Conservation (phyloP, 176 grass and related monocot genomes). For the Coix lacrymajobi region DNA sequence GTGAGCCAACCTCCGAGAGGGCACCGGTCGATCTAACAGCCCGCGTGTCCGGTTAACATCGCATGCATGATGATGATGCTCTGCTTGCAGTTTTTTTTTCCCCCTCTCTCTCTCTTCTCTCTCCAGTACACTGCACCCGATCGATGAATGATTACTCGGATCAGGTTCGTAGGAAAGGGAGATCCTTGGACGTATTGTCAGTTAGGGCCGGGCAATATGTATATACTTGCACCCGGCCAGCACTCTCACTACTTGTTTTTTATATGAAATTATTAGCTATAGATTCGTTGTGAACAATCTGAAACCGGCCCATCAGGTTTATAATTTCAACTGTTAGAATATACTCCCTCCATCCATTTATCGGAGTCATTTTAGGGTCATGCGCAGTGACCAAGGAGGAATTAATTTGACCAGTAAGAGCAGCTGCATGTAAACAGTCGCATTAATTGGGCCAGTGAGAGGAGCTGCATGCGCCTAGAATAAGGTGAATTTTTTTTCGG, state of each 20-base stretch:
- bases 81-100: conserved; percentile 1
- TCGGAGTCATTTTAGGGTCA: too few relatives aligned
- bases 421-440: too few relatives aligned
- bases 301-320: not conserved
- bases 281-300: not conserved
- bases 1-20: conserved; percentile 31
- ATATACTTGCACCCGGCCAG: not conserved
- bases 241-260: not conserved
- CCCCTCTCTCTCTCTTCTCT: not conserved
- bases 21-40: conserved; percentile 44
- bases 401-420: too few relatives aligned
- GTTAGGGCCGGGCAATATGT: conserved; percentile 2
- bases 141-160: conserved; percentile 24
- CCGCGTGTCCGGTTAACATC: conserved; percentile 23
- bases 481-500: too few relatives aligned
- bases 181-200: conserved; percentile 25
- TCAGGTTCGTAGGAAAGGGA: not conserved
- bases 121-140: not conserved
- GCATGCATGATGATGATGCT: conserved; percentile 52
- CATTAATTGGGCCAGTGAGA: too few relatives aligned
- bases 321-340: not conserved
- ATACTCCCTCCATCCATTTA: too few relatives aligned
- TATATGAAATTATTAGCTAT: not conserved
- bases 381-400: too few relatives aligned
- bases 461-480: too few relatives aligned